phyloP scores from a whole-genome alignment of 352 stramenopile species.

The Globisporangium ultimum region DNA sequence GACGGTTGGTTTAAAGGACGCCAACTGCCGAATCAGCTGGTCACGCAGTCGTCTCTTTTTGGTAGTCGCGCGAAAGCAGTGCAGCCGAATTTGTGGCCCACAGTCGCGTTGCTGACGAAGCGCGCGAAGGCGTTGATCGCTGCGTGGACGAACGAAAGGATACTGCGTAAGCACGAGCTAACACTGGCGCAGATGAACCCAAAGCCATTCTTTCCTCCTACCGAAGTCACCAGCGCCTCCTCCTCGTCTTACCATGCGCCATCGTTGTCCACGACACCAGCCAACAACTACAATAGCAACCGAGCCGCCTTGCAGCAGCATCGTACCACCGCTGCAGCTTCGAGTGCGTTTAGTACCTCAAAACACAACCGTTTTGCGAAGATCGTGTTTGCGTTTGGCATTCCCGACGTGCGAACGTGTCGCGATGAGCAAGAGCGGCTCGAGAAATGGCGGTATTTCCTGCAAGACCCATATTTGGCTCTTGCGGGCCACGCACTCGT shows the following conservation, averaged over 20 bases:
- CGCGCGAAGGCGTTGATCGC: slow-evolving; percentile 51
- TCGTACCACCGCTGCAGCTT: background rate
- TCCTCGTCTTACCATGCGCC: too few relatives aligned
- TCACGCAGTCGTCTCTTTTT: slow-evolving; percentile 54
- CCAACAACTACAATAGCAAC: too few relatives aligned
- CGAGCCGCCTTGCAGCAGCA: too few relatives aligned
- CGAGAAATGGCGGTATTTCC: slow-evolving; percentile 84
- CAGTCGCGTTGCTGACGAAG: slow-evolving; percentile 40
- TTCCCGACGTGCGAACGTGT: slow-evolving; percentile 68
- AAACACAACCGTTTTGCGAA: slow-evolving; percentile 76
- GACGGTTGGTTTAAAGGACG: slow-evolving; percentile 71
- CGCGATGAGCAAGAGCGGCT: slow-evolving; percentile 35
- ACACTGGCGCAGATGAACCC: background rate
- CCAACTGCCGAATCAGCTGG: slow-evolving; percentile 28
- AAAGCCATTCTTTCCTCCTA: too few relatives aligned
- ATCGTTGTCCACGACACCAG: too few relatives aligned
- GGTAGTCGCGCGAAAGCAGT: slow-evolving; percentile 33
- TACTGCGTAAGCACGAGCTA: slow-evolving; percentile 9
- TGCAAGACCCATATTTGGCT: slow-evolving; percentile 45
- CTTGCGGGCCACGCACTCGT: slow-evolving; percentile 36
- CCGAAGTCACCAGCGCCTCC: too few relatives aligned
- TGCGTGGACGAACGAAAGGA: slow-evolving; percentile 36
- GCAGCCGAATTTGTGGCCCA: slow-evolving; percentile 37
- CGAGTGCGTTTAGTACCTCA: slow-evolving; percentile 6
- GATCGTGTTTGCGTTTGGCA: slow-evolving; percentile 70